A percentile compares a stretch with the other conserved stretches of the same genome.
phyloP scores from a whole-genome alignment of 768 basidiomycete species.

The Russula ochroleuca region DNA sequence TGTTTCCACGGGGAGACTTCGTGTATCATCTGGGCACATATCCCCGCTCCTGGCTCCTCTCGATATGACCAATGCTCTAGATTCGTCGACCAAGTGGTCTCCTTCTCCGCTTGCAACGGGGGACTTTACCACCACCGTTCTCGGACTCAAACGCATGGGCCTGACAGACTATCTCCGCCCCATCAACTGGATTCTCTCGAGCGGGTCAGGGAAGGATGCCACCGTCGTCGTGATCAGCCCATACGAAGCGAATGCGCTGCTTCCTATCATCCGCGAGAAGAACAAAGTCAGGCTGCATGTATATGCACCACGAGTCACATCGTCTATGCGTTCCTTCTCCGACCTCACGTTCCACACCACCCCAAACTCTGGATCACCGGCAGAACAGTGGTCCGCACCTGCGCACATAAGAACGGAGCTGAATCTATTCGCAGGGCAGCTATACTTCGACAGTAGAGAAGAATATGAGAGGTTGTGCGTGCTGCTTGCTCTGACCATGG shows the following conservation, averaged over 20 bases:
- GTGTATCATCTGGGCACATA: background rate
- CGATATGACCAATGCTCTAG: background rate
- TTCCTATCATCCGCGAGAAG: conserved; percentile 16
- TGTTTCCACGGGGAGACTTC: conserved; percentile 10
- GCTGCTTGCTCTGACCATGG: conserved; percentile 19
- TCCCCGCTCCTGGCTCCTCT: conserved; percentile 4
- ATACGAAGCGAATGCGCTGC: conserved; percentile 20
- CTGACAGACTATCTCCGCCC: conserved; percentile 23
- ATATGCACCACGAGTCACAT: conserved; percentile 14
- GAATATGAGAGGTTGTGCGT: conserved; percentile 19
- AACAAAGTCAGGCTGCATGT: conserved; percentile 17
- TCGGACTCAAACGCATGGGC: background rate
- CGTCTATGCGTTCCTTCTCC: conserved; percentile 17
- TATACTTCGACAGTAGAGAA: conserved; percentile 21
- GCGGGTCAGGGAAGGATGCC: conserved; percentile 11
- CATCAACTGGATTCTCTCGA: conserved; percentile 20
- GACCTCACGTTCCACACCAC: conserved; percentile 13
- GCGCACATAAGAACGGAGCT: conserved; percentile 10
- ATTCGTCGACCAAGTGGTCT: background rate
- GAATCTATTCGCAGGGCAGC: conserved; percentile 21
- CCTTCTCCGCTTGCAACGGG: conserved; percentile 15
- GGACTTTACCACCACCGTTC: conserved; percentile 16
- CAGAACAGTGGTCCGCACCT: background rate
- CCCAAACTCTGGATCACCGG: background rate
- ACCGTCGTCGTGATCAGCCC: conserved; percentile 16